phyloP scores from a whole-genome alignment of 2,329 filamentous ascomycete species.

The Simplicillium sp. region DNA sequence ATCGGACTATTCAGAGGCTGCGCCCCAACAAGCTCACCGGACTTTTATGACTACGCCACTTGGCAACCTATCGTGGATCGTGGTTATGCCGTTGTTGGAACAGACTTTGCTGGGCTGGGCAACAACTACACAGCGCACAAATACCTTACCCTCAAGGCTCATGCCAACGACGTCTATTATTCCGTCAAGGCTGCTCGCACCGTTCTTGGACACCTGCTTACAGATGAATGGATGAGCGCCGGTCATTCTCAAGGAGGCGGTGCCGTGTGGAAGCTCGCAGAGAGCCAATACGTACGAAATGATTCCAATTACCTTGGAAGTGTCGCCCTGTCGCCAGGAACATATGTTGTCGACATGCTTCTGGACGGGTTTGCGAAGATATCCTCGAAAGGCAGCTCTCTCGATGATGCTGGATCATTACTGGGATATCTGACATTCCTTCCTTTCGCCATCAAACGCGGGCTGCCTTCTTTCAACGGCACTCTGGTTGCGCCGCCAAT shows the following conservation, averaged over 20 bases:
- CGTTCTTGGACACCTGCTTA: slow-evolving; percentile 2
- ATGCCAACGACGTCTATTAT: slow-evolving; percentile 8
- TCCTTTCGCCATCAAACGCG: slow-evolving; percentile 2
- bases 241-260: slow-evolving; percentile 10
- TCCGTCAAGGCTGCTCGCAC: slow-evolving; percentile 5
- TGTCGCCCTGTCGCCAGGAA: neutral
- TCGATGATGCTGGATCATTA: no score
- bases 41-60: slow-evolving; percentile 6
- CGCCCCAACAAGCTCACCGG: slow-evolving; percentile 6
- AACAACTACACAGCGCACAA: slow-evolving; percentile 10
- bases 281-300: slow-evolving; percentile 2
- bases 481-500: neutral
- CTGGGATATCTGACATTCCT: slow-evolving; percentile 1
- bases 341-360: slow-evolving; percentile 4
- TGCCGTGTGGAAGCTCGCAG: slow-evolving; percentile 9
- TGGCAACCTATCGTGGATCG: slow-evolving; percentile 5
- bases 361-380: neutral
- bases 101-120: slow-evolving; percentile 11
- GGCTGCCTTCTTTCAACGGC: slow-evolving; percentile 1
- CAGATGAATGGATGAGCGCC: slow-evolving; percentile 5
- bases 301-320: slow-evolving; percentile 3
- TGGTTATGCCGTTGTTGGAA: slow-evolving; percentile 10
- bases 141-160: slow-evolving; percentile 6
- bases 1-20: slow-evolving; percentile 7
- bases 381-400: neutral